Conservation (phyloP, 345 rosid genomes). For the Crucihimalaya himalaica region DNA sequence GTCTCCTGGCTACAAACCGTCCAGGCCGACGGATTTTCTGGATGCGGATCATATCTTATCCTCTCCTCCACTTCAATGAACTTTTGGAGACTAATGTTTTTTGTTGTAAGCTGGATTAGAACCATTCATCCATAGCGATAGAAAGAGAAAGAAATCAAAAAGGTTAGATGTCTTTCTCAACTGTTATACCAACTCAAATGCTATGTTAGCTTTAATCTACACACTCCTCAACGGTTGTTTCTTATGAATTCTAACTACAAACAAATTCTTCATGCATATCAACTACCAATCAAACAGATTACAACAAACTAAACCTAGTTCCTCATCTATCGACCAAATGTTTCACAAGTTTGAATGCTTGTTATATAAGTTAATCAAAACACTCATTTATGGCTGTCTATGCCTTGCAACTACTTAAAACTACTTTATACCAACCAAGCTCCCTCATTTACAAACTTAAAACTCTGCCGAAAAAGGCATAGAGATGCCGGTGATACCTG, state of each 20-base stretch:
- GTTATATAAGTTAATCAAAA: background rate
- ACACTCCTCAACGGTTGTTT: background rate
- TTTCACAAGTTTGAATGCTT: background rate
- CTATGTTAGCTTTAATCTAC: background rate
- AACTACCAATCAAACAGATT: background rate
- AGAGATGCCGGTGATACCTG: conserved; percentile 22
- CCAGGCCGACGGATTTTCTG: conserved; percentile 76
- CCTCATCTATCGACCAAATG: background rate
- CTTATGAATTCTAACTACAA: background rate
- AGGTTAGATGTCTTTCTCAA: background rate
- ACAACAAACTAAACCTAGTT: conserved; percentile 7
- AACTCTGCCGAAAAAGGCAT: background rate
- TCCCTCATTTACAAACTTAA: background rate
- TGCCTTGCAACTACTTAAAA: background rate
- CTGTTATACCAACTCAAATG: background rate
- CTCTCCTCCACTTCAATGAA: conserved; percentile 91
- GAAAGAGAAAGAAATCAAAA: background rate
- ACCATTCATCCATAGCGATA: background rate
- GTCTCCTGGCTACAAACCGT: conserved; percentile 89
- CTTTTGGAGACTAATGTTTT: conserved; percentile 87
- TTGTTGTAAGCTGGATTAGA: conserved; percentile 57
- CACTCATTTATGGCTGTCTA: background rate
- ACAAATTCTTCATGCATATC: background rate
- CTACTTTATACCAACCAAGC: conserved; percentile 8
- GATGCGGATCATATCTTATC: conserved; percentile 83